A percentile compares a stretch with the other conserved stretches of the same genome.
phyloP scores from a whole-genome alignment of 768 basidiomycete species.

The Serendipita indica region DNA sequence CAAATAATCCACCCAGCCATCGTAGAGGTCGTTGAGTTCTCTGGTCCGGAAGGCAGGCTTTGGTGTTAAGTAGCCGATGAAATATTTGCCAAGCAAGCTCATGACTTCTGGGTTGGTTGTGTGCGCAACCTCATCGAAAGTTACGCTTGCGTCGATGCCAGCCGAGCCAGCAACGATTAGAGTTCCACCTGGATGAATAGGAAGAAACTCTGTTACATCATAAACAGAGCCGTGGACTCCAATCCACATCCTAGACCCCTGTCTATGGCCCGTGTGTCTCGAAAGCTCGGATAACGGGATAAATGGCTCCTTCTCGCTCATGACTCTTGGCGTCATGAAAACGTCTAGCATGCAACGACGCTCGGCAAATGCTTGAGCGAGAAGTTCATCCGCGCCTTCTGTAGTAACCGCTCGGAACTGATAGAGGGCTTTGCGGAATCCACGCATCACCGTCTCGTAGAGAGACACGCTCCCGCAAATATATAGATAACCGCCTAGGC shows the following conservation, averaged over 20 bases:
- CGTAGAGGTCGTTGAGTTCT: neutral
- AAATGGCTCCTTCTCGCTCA: neutral
- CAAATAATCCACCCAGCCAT: neutral
- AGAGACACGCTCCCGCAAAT: neutral
- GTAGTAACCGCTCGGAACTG: neutral
- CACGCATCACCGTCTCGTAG: neutral
- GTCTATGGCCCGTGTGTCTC: neutral
- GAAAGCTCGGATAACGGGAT: neutral
- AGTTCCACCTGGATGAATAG: neutral
- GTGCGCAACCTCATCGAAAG: neutral
- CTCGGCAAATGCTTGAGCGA: neutral
- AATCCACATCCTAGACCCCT: neutral
- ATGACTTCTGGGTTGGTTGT: neutral
- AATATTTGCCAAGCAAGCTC: neutral
- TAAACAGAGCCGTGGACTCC: neutral
- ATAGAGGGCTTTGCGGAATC: neutral
- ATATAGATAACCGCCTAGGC: neutral
- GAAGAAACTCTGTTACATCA: neutral
- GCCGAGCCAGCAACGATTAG: neutral
- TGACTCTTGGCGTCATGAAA: neutral
- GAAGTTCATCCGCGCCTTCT: neutral
- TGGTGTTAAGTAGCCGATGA: constrained; percentile 3
- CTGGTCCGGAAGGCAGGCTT: neutral
- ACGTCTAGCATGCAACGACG: constrained; percentile 1
- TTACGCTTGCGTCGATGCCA: neutral